Evolutionary conservation across 2,329 filamentous ascomycete genomes (phyloP), one percentile per base, ranked within the genome.

Genomic region (Zymoseptoria brevis): DNA sequence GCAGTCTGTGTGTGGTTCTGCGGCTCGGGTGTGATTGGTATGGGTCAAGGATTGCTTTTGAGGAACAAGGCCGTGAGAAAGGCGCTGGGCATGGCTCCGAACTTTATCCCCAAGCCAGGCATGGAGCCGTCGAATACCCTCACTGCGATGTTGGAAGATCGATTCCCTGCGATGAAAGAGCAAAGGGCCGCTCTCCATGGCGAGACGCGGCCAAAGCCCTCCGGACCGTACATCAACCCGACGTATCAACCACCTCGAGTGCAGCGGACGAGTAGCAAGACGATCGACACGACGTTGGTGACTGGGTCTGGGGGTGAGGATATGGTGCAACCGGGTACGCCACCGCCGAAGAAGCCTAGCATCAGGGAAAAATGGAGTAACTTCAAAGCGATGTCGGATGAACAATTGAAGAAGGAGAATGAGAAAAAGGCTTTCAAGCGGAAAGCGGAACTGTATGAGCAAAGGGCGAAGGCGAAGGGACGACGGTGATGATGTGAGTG

Each of bases 1-100:
- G 79, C 77, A 19, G 71, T 88, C 2, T 85, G 87, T 68, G 68
- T 88, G 29, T 87, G 83, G 75, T 88, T 90, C 74, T 72, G 81
- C 56, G 64, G 74, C 13, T 74, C 78, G 2, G 70, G 74, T 59
- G 49, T 73, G 8, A 60, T 78, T n/a, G 75, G 75, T 30, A 69
- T 75, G 50, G 13, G 68, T 1, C 76, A 79, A 35, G 73, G 68
- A 8, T 66, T 66, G n/a, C 19, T 76, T 2, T 69, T 81, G 26
- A 74, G 73, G 51, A 69, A 65, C 29, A 64, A 70, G 24, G 57
- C 60, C 2, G 68, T 80, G 56, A 69, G 79, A 22, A 66, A 68
- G 7, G 57, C 68, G 50, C 67, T 79, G 41, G 64, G 72, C 30
- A 69, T 81, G 49, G 68, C 72, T 8, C 74, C 74, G n/a, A 55